phyloP scores from a whole-genome alignment of 257 asterid species.

The Handroanthus guayacan region DNA sequence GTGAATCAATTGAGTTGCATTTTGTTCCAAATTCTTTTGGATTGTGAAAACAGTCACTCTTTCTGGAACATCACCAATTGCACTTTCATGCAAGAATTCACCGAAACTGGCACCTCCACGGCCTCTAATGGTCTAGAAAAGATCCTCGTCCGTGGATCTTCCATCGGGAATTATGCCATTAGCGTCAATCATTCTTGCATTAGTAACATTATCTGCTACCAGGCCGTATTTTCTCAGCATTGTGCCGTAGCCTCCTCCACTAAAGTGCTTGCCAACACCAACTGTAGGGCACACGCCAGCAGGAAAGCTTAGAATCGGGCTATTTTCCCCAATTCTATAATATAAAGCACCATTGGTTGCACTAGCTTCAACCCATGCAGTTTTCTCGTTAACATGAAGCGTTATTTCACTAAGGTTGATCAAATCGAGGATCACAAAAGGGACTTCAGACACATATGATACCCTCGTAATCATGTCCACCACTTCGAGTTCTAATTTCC shows the following conservation, averaged over 20 bases:
- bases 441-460: slow-evolving; percentile 34
- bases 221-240: slow-evolving; percentile 47
- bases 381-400: slow-evolving; percentile 32
- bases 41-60: slow-evolving; percentile 46
- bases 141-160: slow-evolving; percentile 48
- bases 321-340: slow-evolving; percentile 43
- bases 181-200: slow-evolving; percentile 44
- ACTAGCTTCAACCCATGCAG: slow-evolving; percentile 48
- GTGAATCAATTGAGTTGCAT: slow-evolving; percentile 33
- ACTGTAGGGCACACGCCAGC: slow-evolving; percentile 50
- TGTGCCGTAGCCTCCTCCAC: slow-evolving; percentile 55
- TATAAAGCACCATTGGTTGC: slow-evolving; percentile 44
- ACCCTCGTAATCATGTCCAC: slow-evolving; percentile 59
- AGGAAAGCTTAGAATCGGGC: slow-evolving; percentile 43
- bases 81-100: slow-evolving; percentile 42
- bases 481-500: slow-evolving; percentile 47
- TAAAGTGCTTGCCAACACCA: slow-evolving; percentile 47
- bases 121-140: slow-evolving; percentile 50
- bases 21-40: slow-evolving; percentile 30
- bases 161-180: slow-evolving; percentile 43
- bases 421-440: slow-evolving; percentile 43
- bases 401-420: slow-evolving; percentile 39
- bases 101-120: slow-evolving; percentile 54
- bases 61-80: slow-evolving; percentile 48
- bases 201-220: slow-evolving; percentile 45